Percentiles rank a stretch among this genome's conserved stretches.
These are phyloP conservation scores for Effrenium voratum DNA, from an alignment of 73 alveolate genomes.

Conservation along the genomic window DNA sequence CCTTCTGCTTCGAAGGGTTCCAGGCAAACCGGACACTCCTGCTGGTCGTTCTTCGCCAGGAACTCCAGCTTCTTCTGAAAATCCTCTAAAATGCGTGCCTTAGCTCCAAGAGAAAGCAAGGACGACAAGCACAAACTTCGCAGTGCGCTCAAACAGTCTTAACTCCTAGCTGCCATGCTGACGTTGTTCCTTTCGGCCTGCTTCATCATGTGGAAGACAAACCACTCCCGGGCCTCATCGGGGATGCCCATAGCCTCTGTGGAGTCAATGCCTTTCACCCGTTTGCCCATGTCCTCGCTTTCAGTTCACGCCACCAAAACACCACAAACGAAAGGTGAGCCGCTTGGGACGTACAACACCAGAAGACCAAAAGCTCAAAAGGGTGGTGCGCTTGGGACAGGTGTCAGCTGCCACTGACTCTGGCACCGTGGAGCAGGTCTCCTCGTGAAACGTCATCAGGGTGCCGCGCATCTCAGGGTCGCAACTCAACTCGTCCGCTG, in stretches of 20 bases:
- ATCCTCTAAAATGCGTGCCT: constrained; percentile 62
- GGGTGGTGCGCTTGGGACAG: neutral
- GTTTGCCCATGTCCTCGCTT: constrained; percentile 34
- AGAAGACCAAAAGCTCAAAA: neutral
- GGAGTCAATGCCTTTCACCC: constrained; percentile 45
- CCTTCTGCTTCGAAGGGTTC: neutral
- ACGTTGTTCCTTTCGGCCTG: constrained; percentile 62
- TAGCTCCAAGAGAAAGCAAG: neutral
- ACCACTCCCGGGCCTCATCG: constrained; percentile 80
- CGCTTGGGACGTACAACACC: neutral
- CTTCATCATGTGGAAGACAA: constrained; percentile 92
- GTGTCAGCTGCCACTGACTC: neutral
- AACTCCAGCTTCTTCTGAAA: constrained; percentile 80
- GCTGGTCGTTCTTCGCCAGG: constrained; percentile 77
- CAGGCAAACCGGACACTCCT: constrained; percentile 69
- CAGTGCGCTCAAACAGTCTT: too few species aligned
- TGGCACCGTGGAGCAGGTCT: constrained; percentile 36
- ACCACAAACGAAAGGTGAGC: neutral
- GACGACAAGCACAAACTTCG: neutral
- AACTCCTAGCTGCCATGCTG: constrained; percentile 52
- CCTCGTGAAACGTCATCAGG: constrained; percentile 51
- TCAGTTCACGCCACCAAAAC: too few species aligned
- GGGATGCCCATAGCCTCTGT: constrained; percentile 93
- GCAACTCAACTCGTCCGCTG: too few species aligned
- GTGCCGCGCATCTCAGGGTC: constrained; percentile 64